These are phyloP conservation scores for Yamadazyma blattariae DNA, from an alignment of 1,139 yeast species.

Conservation along the genomic window DNA sequence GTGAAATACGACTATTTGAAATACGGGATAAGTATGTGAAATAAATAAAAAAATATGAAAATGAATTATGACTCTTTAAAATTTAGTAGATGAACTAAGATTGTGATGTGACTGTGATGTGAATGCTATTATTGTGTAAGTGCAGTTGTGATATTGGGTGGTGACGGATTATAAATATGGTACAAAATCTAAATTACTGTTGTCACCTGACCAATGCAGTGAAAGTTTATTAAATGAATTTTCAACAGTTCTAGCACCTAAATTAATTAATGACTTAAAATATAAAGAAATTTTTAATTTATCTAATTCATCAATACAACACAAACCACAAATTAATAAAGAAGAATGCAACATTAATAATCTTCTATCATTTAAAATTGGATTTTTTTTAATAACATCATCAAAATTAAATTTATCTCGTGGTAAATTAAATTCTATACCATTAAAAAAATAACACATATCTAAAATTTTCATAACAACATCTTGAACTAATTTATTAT, in stretches of 20 bases:
- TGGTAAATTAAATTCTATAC: constrained; percentile 9
- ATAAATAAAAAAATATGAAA: too few relatives aligned
- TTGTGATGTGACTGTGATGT: too few relatives aligned
- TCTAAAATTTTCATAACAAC: constrained; percentile 13
- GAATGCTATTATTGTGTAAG: too few relatives aligned
- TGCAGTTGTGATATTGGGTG: too few relatives aligned
- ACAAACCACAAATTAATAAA: constrained; percentile 14
- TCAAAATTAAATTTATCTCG: constrained; percentile 8
- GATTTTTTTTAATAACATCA: constrained; percentile 4
- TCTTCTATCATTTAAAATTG: constrained; percentile 12
- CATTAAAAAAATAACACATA: constrained; percentile 15
- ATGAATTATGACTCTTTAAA: too few relatives aligned
- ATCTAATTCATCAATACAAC: constrained; percentile 10
- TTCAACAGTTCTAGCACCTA: constrained; percentile 15
- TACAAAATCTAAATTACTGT: constrained; percentile 12
- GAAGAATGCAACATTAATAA: constrained; percentile 17
- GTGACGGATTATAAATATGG: constrained; percentile 15
- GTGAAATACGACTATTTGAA: too few relatives aligned
- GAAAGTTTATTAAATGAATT: constrained; percentile 10
- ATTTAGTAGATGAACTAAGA: too few relatives aligned
- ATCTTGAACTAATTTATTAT: constrained; percentile 14
- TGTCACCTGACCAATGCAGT: constrained; percentile 13
- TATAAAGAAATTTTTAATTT: constrained; percentile 11
- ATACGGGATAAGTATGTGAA: too few relatives aligned
- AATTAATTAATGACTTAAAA: constrained; percentile 11